Percentiles rank a stretch among this genome's conserved stretches.
Conservation (phyloP, 2,329 filamentous ascomycete species). For the Magnaporthiopsis poae region DNA sequence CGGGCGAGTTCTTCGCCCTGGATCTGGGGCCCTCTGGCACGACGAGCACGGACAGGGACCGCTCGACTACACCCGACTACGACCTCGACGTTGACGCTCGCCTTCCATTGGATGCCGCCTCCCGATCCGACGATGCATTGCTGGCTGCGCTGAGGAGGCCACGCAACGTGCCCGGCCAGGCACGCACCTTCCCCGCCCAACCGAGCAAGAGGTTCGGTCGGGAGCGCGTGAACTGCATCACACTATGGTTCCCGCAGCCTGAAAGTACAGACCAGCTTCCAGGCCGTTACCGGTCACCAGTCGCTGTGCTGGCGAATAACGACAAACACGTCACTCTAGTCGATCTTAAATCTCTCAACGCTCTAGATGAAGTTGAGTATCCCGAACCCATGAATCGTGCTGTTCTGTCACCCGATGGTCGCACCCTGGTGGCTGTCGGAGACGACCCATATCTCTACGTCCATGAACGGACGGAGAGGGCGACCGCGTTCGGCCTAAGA, state of each 20-base stretch:
- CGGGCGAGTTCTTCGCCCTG: constrained; percentile 77
- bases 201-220: constrained; percentile 45
- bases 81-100: constrained; percentile 18
- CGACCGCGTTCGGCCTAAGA: neutral
- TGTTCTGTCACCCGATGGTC: constrained; percentile 82
- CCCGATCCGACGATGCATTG: constrained; percentile 24
- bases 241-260: constrained; percentile 47
- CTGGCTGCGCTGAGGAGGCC: constrained; percentile 29
- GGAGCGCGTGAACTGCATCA: constrained; percentile 58
- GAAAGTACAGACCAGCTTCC: constrained; percentile 20
- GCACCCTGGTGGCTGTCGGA: constrained; percentile 69
- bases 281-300: constrained; percentile 37
- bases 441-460: constrained; percentile 83
- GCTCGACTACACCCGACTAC: constrained; percentile 20
- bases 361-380: constrained; percentile 62
- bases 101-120: constrained; percentile 20
- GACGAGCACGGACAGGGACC: neutral
- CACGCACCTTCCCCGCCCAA: constrained; percentile 37
- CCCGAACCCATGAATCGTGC: constrained; percentile 87
- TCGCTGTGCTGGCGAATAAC: constrained; percentile 80
- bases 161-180: constrained; percentile 35
- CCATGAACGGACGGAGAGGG: constrained; percentile 47
- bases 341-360: constrained; percentile 54
- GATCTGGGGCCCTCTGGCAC: constrained; percentile 32
- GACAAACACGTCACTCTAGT: constrained; percentile 83